Evolutionary conservation across 371 early-diverging fungal species (phyloP).

Genomic region (Parasitella parasitica): DNA sequence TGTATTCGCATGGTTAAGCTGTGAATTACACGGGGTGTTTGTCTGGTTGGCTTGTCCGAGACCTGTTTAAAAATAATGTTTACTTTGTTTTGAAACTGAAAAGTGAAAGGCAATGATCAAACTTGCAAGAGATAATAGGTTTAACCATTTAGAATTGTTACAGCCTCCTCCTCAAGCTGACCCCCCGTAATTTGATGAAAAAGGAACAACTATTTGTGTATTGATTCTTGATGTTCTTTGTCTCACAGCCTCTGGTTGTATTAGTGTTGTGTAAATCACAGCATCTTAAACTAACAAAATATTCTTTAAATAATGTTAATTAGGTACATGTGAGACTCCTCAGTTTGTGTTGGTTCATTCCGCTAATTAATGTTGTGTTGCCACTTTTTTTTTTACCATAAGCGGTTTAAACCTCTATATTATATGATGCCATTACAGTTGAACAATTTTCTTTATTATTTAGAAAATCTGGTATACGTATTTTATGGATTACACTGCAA

Average conservation of each 20-base stretch:
- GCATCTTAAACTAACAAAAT: too few species aligned
- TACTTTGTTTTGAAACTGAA: too few species aligned
- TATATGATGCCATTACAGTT: neutral
- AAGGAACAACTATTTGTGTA: too few species aligned
- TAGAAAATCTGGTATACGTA: neutral
- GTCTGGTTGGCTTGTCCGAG: neutral
- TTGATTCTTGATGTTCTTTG: too few species aligned
- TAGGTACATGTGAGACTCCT: neutral
- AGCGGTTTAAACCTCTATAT: neutral
- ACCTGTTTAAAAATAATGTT: neutral
- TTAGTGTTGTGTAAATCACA: too few species aligned
- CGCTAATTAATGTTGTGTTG: neutral
- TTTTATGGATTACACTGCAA: neutral
- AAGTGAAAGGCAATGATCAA: too few species aligned
- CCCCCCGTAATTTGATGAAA: too few species aligned
- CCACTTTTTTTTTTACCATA: neutral
- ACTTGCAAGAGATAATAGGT: too few species aligned
- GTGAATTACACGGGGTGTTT: conserved; percentile 8
- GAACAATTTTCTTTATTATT: neutral
- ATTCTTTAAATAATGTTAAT: too few species aligned
- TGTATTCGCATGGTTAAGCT: conserved; percentile 16
- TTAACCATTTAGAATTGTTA: too few species aligned
- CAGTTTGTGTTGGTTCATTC: neutral
- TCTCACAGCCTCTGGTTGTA: too few species aligned
- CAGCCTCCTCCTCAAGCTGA: too few species aligned